Percentiles rank a stretch among this genome's conserved stretches.
Evolutionary conservation across 805 yeast genomes (phyloP).

Genomic region (Suhomyces sp.): DNA sequence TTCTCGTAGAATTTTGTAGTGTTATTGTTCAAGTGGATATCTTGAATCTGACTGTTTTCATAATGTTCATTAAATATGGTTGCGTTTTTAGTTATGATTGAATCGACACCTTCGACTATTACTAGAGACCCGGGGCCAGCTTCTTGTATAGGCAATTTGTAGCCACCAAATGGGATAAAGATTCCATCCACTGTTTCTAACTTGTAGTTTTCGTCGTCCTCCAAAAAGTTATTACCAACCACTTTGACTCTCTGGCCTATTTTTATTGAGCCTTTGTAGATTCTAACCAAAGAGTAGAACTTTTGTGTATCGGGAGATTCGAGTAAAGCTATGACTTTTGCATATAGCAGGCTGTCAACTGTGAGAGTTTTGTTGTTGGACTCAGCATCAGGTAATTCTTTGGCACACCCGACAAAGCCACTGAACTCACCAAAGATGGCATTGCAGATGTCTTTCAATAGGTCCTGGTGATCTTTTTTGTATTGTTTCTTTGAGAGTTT

Average conservation of each 20-base stretch:
- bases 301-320: slow-evolving; percentile 52
- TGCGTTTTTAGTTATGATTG: slow-evolving; percentile 56
- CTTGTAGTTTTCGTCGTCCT: slow-evolving; percentile 53
- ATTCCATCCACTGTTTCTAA: slow-evolving; percentile 41
- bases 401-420: slow-evolving; percentile 54
- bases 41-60: slow-evolving; percentile 25
- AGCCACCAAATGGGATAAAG: slow-evolving; percentile 67
- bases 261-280: slow-evolving; percentile 57
- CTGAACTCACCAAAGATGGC: slow-evolving; percentile 49
- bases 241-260: slow-evolving; percentile 49
- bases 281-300: slow-evolving; percentile 58
- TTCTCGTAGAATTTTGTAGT: slow-evolving; percentile 27
- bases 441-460: slow-evolving; percentile 53
- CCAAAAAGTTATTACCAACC: slow-evolving; percentile 51
- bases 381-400: slow-evolving; percentile 7
- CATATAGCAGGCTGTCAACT: slow-evolving; percentile 10
- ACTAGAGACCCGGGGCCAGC: slow-evolving; percentile 69
- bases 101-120: slow-evolving; percentile 61
- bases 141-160: slow-evolving; percentile 50
- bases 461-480: slow-evolving; percentile 54
- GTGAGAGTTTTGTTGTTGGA: slow-evolving; percentile 17
- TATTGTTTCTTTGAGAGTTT: slow-evolving; percentile 37
- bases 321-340: slow-evolving; percentile 48
- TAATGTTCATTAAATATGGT: slow-evolving; percentile 41
- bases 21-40: slow-evolving; percentile 20